These are phyloP conservation scores for Rhytidiadelphus loreus DNA, from an alignment of 225 moss, liverwort and hornwort species.

Conservation along the genomic window DNA sequence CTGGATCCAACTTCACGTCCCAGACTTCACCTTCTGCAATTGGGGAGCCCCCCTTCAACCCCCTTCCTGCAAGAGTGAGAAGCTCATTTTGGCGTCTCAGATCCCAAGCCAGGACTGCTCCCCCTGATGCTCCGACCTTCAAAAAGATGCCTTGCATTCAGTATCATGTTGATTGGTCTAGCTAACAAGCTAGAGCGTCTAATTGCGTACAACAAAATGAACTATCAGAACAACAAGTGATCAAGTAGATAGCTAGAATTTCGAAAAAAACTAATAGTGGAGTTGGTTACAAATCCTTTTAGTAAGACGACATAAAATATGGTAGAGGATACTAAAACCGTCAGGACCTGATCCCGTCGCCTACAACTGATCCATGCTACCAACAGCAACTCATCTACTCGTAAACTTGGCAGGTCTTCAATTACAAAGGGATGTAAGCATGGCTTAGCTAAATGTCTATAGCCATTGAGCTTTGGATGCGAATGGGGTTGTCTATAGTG, in stretches of 20 bases:
- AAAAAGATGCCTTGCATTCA: constrained; percentile 17
- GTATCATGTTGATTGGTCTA: background rate
- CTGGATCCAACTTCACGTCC: constrained; percentile 81
- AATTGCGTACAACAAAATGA: background rate
- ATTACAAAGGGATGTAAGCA: background rate
- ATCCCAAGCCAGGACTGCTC: constrained; percentile 82
- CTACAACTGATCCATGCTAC: background rate
- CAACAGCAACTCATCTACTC: background rate
- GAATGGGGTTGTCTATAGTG: background rate
- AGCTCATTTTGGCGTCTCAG: constrained; percentile 85
- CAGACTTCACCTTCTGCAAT: constrained; percentile 79
- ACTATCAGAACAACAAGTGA: background rate
- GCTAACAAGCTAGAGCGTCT: background rate
- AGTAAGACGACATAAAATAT: background rate
- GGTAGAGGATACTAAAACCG: background rate
- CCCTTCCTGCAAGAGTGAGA: constrained; percentile 51
- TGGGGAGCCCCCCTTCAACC: constrained; percentile 24
- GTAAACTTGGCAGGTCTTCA: background rate
- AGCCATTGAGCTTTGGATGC: background rate
- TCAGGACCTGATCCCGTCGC: background rate
- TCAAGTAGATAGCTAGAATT: background rate
- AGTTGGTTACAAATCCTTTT: background rate
- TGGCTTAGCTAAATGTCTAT: background rate
- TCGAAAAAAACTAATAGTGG: background rate
- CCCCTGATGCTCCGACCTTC: constrained; percentile 87